phyloP scores from a whole-genome alignment of 345 rosid species.

The Aurinia saxatilis region DNA sequence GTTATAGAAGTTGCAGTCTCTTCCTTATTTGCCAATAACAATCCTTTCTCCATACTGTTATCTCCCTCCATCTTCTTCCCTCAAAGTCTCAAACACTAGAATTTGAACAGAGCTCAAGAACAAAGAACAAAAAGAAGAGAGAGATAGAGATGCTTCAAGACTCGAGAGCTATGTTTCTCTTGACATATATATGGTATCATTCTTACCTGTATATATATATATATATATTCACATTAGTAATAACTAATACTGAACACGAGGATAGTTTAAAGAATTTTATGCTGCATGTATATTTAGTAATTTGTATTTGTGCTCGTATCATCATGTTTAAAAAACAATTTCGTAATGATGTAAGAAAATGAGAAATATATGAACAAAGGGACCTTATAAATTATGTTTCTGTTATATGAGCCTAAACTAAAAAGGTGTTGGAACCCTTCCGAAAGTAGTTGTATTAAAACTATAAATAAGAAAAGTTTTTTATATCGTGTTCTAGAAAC shows the following conservation, averaged over 20 bases:
- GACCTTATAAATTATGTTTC: too few relatives aligned
- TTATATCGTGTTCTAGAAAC: too few relatives aligned
- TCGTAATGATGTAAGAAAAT: too few relatives aligned
- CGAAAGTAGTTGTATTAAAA: too few relatives aligned
- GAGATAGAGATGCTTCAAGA: neutral
- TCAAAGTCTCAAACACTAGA: neutral
- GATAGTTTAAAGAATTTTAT: neutral
- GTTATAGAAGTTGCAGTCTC: neutral
- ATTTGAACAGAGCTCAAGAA: neutral
- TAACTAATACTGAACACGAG: neutral
- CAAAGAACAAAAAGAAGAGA: neutral
- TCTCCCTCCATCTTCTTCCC: constrained; percentile 15
- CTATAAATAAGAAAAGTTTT: too few relatives aligned
- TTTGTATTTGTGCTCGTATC: neutral
- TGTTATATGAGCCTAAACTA: too few relatives aligned
- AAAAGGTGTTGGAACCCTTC: too few relatives aligned
- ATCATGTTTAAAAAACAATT: too few relatives aligned
- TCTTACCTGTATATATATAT: neutral
- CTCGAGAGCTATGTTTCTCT: neutral
- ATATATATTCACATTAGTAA: neutral
- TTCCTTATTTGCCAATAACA: neutral
- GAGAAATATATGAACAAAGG: too few relatives aligned
- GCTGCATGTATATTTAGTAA: neutral
- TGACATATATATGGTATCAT: neutral
- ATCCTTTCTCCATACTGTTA: constrained; percentile 19